Evolutionary conservation across 345 rosid species (phyloP).

Genomic region (Eucalyptus rudis): DNA sequence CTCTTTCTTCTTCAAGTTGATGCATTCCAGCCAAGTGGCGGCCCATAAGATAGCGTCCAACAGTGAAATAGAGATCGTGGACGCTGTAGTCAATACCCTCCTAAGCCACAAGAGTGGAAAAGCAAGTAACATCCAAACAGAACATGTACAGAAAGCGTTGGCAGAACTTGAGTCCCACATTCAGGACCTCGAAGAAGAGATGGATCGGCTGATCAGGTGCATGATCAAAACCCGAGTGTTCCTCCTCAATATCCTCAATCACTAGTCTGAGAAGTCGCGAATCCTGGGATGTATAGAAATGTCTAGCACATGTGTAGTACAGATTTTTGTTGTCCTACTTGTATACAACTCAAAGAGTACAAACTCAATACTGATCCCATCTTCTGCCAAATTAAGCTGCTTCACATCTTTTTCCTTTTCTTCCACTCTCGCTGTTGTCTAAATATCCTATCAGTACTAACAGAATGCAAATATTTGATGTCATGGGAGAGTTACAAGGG

Average conservation of each 20-base stretch:
- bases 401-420: neutral
- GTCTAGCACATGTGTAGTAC: neutral
- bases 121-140: neutral
- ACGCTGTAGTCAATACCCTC: constrained; percentile 4
- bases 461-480: neutral
- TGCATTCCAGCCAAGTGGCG: constrained; percentile 5
- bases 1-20: constrained; percentile 23
- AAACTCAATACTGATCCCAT: neutral
- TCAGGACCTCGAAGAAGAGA: constrained; percentile 37
- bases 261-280: neutral
- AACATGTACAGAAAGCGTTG: constrained; percentile 1
- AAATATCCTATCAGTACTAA: neutral
- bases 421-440: neutral
- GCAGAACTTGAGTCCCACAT: constrained; percentile 17
- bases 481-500: neutral
- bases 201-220: constrained; percentile 18
- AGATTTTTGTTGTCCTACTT: neutral
- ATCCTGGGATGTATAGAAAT: neutral
- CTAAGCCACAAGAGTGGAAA: neutral
- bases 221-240: constrained; percentile 29
- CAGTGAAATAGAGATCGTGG: constrained; percentile 17
- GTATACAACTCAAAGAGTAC: neutral
- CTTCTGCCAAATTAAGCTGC: neutral
- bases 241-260: constrained; percentile 21
- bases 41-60: neutral